These are phyloP conservation scores for Davidsoniella virescens DNA, from an alignment of 2,329 filamentous ascomycete species.

Conservation along the genomic window DNA sequence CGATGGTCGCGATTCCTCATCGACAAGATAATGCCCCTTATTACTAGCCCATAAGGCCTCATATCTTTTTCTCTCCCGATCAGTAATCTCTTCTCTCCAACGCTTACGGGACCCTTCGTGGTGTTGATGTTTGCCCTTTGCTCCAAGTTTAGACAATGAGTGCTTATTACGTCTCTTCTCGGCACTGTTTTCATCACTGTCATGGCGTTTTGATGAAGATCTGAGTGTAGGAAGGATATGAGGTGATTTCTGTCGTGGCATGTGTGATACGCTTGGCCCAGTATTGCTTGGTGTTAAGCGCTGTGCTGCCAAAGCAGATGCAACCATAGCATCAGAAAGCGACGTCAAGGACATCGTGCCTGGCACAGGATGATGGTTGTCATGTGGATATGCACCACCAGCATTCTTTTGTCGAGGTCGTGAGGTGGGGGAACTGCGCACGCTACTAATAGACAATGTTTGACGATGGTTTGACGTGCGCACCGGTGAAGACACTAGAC, in stretches of 20 bases:
- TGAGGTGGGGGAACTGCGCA: slow-evolving; percentile 2
- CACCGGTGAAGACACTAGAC: slow-evolving; percentile 16
- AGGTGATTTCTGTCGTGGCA: slow-evolving; percentile 13
- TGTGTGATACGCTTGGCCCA: slow-evolving; percentile 1
- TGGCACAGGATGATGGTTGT: slow-evolving; percentile 15
- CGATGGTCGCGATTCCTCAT: slow-evolving; percentile 13
- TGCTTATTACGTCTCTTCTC: slow-evolving; percentile 32
- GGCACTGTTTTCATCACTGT: slow-evolving; percentile 34
- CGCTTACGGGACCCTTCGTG: slow-evolving; percentile 59
- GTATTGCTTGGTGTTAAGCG: slow-evolving; percentile 29
- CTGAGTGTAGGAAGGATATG: slow-evolving; percentile 20
- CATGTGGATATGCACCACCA: not conserved
- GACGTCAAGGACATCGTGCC: slow-evolving; percentile 39
- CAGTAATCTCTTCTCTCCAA: slow-evolving; percentile 61
- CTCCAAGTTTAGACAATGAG: slow-evolving; percentile 26
- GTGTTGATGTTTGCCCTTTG: slow-evolving; percentile 47
- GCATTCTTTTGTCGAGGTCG: slow-evolving; percentile 13
- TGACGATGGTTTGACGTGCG: slow-evolving; percentile 17
- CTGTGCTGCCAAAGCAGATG: slow-evolving; percentile 53
- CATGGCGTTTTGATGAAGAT: not conserved
- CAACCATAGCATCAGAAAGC: slow-evolving; percentile 59
- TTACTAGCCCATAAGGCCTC: slow-evolving; percentile 78
- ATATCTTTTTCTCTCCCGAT: slow-evolving; percentile 60
- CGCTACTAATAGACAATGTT: slow-evolving; percentile 9
- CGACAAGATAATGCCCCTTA: slow-evolving; percentile 37